Base-by-base conservation (phyloP, 1,284 basidiomycete species). In the Apiotrichum domesticum region DNA sequence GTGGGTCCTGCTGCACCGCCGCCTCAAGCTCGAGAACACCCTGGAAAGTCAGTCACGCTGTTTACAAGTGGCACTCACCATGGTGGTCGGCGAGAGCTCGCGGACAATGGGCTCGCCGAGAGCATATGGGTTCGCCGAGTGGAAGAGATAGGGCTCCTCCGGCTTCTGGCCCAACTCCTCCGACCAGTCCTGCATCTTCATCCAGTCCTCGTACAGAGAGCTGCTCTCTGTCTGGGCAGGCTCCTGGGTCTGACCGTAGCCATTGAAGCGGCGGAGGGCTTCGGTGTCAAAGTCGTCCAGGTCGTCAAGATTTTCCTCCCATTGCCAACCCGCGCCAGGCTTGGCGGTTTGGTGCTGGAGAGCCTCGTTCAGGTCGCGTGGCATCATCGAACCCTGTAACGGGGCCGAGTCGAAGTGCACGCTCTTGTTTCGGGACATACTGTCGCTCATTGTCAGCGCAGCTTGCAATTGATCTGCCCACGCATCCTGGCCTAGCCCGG, bases 21-120 rank as follows among this genome's bases (percentile, higher is more conserved):
- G 93, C 94, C 77, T 98, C 95, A 34, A 93, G 82, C 73, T 94
- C 89, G 14, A 98, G 80, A 6, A 93, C 84, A 62, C 82, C 89
- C 90, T 93, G 74, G 4, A 39, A 46, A 33, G 44, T 62, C 45
- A 70, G 62, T 65, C 63, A 13, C 62, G 63, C 29, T 29, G 29
- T 29, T 29, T 29, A 29, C 29, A 29, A 29, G 29, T 29, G 29
- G 29, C 48, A 64, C 63, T 54, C 46, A 63, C 70, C 62, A 69
- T 70, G 10, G 67, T 55, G 9, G 71, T 72, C 0, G 69, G 71
- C 0, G 72, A 74, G 15, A 63, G 58, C 42, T 59, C 55, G 44
- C 57, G 57, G 50, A 82, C 72, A 66, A 83, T 73, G 29, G 73
- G 63, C 72, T 86, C 84, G 59, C 84, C 79, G 58, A 79, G 77